These are phyloP conservation scores for Beauveria caledonica DNA, from an alignment of 2,329 filamentous ascomycete genomes.

Conservation along the genomic window DNA sequence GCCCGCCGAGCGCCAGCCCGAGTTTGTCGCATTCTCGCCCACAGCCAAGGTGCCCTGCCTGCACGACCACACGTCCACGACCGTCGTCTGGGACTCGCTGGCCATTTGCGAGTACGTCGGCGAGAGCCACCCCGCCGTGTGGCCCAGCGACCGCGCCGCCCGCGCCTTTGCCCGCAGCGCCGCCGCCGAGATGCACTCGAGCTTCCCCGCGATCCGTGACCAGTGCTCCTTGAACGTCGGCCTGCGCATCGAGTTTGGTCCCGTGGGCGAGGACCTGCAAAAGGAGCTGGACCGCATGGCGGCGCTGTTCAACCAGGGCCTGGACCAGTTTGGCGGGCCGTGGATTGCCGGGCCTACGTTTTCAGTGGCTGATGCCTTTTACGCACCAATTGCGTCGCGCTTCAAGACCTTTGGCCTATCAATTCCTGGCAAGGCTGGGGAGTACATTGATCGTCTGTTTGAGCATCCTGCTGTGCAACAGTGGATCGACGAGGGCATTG, in stretches of 20 bases:
- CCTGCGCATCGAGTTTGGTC: slow-evolving; percentile 26
- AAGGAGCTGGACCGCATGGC: slow-evolving; percentile 28
- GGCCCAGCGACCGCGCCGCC: slow-evolving; percentile 30
- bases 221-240: slow-evolving; percentile 36
- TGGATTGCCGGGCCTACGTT: slow-evolving; percentile 32
- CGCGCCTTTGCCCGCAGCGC: slow-evolving; percentile 36
- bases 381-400: slow-evolving; percentile 32
- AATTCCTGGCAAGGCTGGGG: slow-evolving; percentile 21
- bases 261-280: slow-evolving; percentile 22
- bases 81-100: slow-evolving; percentile 38
- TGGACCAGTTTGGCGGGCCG: slow-evolving; percentile 32
- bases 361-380: slow-evolving; percentile 33
- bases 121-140: slow-evolving; percentile 33
- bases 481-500: slow-evolving; percentile 30
- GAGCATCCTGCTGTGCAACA: slow-evolving; percentile 27
- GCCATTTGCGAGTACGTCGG: slow-evolving; percentile 40
- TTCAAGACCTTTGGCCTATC: slow-evolving; percentile 29
- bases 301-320: slow-evolving; percentile 29
- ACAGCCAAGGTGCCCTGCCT: slow-evolving; percentile 35
- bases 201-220: slow-evolving; percentile 32
- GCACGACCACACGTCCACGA: slow-evolving; percentile 20
- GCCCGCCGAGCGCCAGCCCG: slow-evolving; percentile 23
- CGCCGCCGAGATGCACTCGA: slow-evolving; percentile 39
- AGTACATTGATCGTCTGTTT: slow-evolving; percentile 28
- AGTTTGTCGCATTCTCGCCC: slow-evolving; percentile 31